Evolutionary conservation across 352 stramenopile genomes (phyloP).

Genomic region (Globisporangium middletonii): DNA sequence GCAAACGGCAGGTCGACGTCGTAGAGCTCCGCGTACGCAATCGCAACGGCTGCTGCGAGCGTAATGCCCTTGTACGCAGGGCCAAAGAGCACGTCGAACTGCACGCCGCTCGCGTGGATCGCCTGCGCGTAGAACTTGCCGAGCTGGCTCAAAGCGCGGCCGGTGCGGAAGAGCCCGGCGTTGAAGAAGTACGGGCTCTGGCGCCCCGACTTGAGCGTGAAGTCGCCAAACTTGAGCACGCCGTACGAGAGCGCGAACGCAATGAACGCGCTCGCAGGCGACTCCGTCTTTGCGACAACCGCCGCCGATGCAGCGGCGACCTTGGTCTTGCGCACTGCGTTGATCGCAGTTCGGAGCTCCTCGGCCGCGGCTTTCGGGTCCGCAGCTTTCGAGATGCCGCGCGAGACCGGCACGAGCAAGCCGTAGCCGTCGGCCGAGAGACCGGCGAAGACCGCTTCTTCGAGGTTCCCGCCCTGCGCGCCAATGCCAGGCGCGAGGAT

Average conservation of each 20-base stretch:
- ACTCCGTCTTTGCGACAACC: constrained; percentile 12
- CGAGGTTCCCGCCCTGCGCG: constrained; percentile 90
- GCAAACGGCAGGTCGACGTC: constrained; percentile 93
- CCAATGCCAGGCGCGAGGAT: constrained; percentile 97
- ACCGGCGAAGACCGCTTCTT: constrained; percentile 78
- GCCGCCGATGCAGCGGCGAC: constrained; percentile 14
- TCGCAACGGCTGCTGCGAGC: constrained; percentile 91
- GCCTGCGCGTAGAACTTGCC: constrained; percentile 93
- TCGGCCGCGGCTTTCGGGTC: constrained; percentile 89
- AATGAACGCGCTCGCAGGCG: constrained; percentile 92
- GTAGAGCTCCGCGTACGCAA: constrained; percentile 90
- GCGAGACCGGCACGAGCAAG: constrained; percentile 95
- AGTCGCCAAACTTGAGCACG: constrained; percentile 97
- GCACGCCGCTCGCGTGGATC: constrained; percentile 89
- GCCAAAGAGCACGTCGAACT: constrained; percentile 99
- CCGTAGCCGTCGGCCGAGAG: constrained; percentile 85
- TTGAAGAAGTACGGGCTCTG: constrained; percentile 99
- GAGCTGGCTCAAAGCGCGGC: constrained; percentile 88
- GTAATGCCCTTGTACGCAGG: constrained; percentile 99
- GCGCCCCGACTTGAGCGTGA: constrained; percentile 97
- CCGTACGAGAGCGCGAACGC: constrained; percentile 93
- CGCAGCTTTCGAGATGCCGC: constrained; percentile 92
- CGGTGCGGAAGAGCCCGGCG: constrained; percentile 95
- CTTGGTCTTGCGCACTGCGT: constrained; percentile 76
- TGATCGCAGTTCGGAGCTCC: constrained; percentile 92